phyloP scores from a whole-genome alignment of 1,284 basidiomycete species.

The Cystobasidium slooffiae region DNA sequence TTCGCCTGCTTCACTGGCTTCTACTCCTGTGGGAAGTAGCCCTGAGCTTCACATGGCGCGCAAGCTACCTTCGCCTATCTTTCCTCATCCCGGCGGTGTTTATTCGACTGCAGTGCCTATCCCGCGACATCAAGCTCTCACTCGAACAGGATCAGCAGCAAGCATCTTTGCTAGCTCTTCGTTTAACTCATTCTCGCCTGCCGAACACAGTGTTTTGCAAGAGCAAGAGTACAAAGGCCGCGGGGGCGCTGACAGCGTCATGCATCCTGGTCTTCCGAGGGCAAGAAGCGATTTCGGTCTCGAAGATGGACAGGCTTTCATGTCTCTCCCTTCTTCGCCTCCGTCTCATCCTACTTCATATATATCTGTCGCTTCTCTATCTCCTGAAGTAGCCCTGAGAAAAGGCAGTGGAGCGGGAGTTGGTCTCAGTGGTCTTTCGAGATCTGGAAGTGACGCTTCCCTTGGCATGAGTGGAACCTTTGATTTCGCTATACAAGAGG shows the following conservation, averaged over 20 bases:
- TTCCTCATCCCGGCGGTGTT: background rate
- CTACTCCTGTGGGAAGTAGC: slow-evolving; percentile 9
- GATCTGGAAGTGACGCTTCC: slow-evolving; percentile 21
- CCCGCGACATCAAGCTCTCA: background rate
- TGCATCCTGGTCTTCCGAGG: background rate
- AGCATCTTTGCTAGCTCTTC: background rate
- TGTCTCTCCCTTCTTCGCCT: slow-evolving; percentile 19
- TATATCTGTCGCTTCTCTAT: slow-evolving; percentile 7
- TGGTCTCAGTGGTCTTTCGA: background rate
- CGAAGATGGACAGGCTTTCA: background rate
- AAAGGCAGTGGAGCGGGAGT: background rate
- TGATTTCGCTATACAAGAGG: slow-evolving; percentile 4
- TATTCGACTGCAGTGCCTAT: background rate
- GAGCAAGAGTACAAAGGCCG: background rate
- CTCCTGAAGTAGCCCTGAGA: slow-evolving; percentile 4
- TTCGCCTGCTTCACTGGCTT: slow-evolving; percentile 20
- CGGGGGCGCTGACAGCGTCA: no score
- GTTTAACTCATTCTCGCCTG: slow-evolving; percentile 7
- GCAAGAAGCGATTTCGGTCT: background rate
- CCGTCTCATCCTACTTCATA: slow-evolving; percentile 26
- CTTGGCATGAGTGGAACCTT: background rate
- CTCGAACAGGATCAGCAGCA: background rate
- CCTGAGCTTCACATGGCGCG: slow-evolving; percentile 8
- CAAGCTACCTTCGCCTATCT: slow-evolving; percentile 7
- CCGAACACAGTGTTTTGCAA: slow-evolving; percentile 5